Conservation (phyloP, 2,329 filamentous ascomycete genomes). For the Alternaria rosae region DNA sequence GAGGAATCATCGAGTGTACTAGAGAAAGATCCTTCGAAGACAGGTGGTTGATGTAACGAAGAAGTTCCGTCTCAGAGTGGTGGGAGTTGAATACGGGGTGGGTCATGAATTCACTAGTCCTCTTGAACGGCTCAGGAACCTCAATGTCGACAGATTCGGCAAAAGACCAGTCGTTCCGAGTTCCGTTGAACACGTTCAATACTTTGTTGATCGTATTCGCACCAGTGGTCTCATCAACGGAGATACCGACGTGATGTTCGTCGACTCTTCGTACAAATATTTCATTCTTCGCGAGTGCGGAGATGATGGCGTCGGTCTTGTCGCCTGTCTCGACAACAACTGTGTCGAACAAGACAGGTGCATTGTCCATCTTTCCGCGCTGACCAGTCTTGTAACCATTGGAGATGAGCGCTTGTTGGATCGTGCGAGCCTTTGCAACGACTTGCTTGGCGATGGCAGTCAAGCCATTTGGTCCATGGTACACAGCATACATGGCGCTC, state of each 20-base stretch:
- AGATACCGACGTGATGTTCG: constrained; percentile 71
- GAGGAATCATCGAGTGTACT: constrained; percentile 95
- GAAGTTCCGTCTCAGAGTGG: constrained; percentile 92
- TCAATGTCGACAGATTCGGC: constrained; percentile 26
- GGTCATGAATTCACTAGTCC: constrained; percentile 78
- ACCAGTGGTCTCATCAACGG: constrained; percentile 77
- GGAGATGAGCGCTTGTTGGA: constrained; percentile 69
- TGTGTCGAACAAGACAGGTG: constrained; percentile 78
- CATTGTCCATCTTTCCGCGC: constrained; percentile 63
- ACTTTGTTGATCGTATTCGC: constrained; percentile 65
- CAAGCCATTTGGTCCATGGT: constrained; percentile 86
- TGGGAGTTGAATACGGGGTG: constrained; percentile 95
- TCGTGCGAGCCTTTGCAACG: constrained; percentile 72
- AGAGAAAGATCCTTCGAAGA: constrained; percentile 94
- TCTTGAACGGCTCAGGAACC: constrained; percentile 65
- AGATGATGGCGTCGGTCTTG: constrained; percentile 61
- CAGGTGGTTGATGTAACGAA: constrained; percentile 91
- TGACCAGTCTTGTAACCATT: constrained; percentile 70
- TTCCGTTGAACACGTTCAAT: constrained; percentile 62
- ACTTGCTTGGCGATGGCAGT: constrained; percentile 83
- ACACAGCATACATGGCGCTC: constrained; percentile 92
- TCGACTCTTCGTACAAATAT: constrained; percentile 70
- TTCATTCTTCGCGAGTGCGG: constrained; percentile 59
- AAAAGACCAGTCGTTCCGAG: constrained; percentile 41
- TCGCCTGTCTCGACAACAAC: constrained; percentile 67